phyloP scores from a whole-genome alignment of 139 green algal species.

The Yamagishiella unicocca region DNA sequence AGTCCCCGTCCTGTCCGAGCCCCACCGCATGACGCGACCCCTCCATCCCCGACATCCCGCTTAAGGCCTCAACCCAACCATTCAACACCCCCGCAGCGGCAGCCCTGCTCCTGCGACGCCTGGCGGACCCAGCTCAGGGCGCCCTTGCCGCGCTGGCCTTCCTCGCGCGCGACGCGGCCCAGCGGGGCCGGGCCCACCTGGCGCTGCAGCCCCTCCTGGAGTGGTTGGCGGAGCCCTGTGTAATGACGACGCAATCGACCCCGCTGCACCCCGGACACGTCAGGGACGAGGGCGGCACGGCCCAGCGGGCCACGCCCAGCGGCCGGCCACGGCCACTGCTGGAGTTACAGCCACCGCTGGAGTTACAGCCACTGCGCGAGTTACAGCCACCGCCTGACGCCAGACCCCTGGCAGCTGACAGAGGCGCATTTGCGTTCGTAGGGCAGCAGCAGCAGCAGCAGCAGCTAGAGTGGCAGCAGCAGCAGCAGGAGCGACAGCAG shows the following conservation, averaged over 20 bases:
- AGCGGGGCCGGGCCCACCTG: not conserved
- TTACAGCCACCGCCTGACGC: too few relatives aligned
- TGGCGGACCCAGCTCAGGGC: not conserved
- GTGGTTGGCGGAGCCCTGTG: not conserved
- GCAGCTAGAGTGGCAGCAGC: not conserved
- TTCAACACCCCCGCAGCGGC: too few relatives aligned
- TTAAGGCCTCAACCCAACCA: too few relatives aligned
- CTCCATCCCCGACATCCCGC: too few relatives aligned
- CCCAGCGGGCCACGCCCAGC: too few relatives aligned
- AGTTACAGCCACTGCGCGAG: too few relatives aligned
- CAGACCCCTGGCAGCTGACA: too few relatives aligned
- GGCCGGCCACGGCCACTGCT: too few relatives aligned
- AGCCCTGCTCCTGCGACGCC: conserved; percentile 17
- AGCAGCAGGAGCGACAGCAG: not conserved
- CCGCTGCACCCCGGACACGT: too few relatives aligned
- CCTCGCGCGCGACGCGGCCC: not conserved
- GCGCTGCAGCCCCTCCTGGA: not conserved
- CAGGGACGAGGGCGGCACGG: not conserved
- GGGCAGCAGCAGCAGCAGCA: not conserved
- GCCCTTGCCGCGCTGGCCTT: conserved; percentile 1
- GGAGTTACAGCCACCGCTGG: too few relatives aligned
- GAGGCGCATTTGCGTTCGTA: not conserved
- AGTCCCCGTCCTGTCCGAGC: too few relatives aligned
- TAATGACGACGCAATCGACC: not conserved
- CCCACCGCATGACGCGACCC: too few relatives aligned